Percentiles rank a stretch among this genome's conserved stretches.
phyloP scores from a whole-genome alignment of 1,284 basidiomycete species.

The Athelia sp. region DNA sequence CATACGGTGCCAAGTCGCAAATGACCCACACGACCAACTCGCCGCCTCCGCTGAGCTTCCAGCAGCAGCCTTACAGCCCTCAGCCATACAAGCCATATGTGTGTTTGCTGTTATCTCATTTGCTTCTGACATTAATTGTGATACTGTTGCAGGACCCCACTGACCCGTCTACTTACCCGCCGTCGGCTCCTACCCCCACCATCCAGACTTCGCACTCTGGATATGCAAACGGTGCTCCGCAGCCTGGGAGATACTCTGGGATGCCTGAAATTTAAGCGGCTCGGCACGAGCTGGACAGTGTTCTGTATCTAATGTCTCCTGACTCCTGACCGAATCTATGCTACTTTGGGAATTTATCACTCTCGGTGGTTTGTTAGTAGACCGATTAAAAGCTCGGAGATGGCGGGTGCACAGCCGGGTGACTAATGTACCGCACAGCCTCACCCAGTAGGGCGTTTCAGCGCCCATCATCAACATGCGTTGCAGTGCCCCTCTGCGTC shows the following conservation, averaged over 20 bases:
- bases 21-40: constrained; percentile 1
- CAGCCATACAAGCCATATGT: constrained; percentile 17
- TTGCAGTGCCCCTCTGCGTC: constrained; percentile 3
- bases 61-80: neutral
- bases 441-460: constrained; percentile 7
- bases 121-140: neutral
- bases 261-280: neutral
- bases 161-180: constrained; percentile 27
- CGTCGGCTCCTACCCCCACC: constrained; percentile 14
- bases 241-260: neutral
- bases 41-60: constrained; percentile 2
- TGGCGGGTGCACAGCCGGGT: no score
- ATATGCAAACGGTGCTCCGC: neutral
- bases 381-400: no score
- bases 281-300: neutral
- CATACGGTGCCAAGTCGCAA: constrained; percentile 4
- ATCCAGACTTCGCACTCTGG: constrained; percentile 1
- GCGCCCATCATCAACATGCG: no score
- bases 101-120: constrained; percentile 7
- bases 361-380: no score
- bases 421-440: no score
- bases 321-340: no score
- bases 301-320: no score
- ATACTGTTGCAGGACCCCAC: constrained; percentile 19
- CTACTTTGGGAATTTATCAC: no score